Evolutionary conservation across 2,329 filamentous ascomycete genomes (phyloP).

Genomic region (Ophiostoma sp.): DNA sequence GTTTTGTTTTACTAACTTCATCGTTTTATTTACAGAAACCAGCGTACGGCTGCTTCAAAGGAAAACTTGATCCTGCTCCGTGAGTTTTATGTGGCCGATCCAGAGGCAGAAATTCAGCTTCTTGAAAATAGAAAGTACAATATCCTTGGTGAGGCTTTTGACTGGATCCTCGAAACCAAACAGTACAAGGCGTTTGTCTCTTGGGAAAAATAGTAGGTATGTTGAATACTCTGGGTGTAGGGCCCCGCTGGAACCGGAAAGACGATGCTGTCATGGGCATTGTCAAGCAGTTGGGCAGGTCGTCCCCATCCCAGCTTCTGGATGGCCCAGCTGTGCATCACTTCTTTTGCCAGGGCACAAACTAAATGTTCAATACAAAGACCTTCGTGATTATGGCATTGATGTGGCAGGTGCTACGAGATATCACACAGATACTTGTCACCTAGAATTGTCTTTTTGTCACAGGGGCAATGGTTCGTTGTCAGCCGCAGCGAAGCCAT

Average conservation of each 20-base stretch:
- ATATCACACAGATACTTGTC: background rate
- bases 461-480: constrained; percentile 3
- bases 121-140: background rate
- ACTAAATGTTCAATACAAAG: background rate
- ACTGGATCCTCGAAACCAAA: background rate
- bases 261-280: constrained; percentile 9
- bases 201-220: background rate
- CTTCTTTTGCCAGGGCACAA: constrained; percentile 8
- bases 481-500: background rate
- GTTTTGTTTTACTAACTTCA: too few species aligned
- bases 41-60: too few species aligned
- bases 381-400: background rate
- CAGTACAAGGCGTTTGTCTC: background rate
- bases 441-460: background rate
- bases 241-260: background rate
- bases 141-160: background rate
- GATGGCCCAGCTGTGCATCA: background rate
- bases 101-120: background rate
- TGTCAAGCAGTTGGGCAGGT: background rate
- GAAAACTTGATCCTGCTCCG: background rate
- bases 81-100: background rate
- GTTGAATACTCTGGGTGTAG: background rate
- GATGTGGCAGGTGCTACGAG: background rate
- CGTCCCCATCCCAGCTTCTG: background rate
- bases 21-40: too few species aligned